Evolutionary conservation across 306 rosid species (phyloP).

Genomic region (Arachis hypogaea): DNA sequence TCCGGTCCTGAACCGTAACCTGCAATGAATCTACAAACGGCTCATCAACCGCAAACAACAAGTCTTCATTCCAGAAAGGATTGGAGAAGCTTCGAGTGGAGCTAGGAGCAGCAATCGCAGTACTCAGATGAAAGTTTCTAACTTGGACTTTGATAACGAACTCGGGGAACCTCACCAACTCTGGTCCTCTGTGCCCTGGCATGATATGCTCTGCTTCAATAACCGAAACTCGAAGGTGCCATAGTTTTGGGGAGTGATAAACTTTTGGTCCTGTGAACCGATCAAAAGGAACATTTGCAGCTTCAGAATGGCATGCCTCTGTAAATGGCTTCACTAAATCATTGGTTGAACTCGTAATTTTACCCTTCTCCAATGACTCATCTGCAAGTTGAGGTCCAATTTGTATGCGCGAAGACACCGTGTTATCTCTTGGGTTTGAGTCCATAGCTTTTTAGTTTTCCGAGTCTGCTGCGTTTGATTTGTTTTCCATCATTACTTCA

Average conservation of each 20-base stretch:
- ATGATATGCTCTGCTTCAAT: conserved; percentile 27
- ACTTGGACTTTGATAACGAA: conserved; percentile 9
- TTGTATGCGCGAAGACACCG: too few relatives aligned
- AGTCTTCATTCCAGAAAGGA: conserved; percentile 17
- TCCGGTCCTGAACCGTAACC: background rate
- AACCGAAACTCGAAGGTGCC: conserved; percentile 18
- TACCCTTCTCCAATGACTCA: too few relatives aligned
- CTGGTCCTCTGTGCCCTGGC: conserved; percentile 12
- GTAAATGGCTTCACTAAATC: background rate
- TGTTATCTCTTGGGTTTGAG: too few relatives aligned
- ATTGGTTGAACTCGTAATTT: too few relatives aligned
- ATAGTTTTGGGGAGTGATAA: conserved; percentile 23
- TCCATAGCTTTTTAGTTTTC: too few relatives aligned
- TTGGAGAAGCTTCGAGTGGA: conserved; percentile 24
- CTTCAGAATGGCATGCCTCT: background rate
- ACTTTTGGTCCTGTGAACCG: background rate
- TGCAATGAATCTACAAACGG: conserved; percentile 2
- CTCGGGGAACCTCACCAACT: conserved; percentile 22
- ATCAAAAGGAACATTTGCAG: background rate
- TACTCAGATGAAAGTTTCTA: background rate
- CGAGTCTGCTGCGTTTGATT: too few relatives aligned
- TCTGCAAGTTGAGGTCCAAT: too few relatives aligned
- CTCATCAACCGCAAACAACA: conserved; percentile 1
- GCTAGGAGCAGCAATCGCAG: conserved; percentile 1
- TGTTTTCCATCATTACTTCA: too few relatives aligned